Conservation (phyloP, 768 basidiomycete species). For the Cubamyces sp. region DNA sequence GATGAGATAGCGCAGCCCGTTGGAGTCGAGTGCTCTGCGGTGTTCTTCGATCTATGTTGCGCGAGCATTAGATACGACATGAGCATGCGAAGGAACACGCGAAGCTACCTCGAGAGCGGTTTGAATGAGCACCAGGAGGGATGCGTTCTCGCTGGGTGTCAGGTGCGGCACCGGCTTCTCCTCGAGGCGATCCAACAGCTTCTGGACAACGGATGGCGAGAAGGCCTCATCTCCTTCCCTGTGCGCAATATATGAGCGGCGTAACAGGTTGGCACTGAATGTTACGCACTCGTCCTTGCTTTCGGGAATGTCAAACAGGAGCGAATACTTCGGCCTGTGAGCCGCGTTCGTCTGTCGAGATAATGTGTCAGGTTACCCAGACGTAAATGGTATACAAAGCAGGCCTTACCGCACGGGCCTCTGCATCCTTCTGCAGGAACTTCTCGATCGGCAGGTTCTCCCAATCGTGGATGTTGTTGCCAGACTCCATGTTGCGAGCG, state of each 20-base stretch:
- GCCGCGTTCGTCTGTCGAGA: neutral
- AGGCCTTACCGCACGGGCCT: slow-evolving; percentile 20
- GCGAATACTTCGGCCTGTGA: slow-evolving; percentile 47
- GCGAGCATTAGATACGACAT: neutral
- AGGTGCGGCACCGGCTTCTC: slow-evolving; percentile 67
- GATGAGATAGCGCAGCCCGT: slow-evolving; percentile 91
- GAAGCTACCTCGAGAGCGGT: slow-evolving; percentile 79
- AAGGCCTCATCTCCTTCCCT: slow-evolving; percentile 62
- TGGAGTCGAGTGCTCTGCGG: slow-evolving; percentile 86
- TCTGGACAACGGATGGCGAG: slow-evolving; percentile 58
- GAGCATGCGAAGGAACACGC: too few species aligned
- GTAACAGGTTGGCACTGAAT: neutral
- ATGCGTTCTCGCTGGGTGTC: slow-evolving; percentile 78
- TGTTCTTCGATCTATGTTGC: slow-evolving; percentile 62
- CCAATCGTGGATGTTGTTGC: slow-evolving; percentile 41
- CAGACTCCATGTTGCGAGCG: slow-evolving; percentile 46
- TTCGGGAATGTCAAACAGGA: slow-evolving; percentile 55
- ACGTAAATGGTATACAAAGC: neutral
- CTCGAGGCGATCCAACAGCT: slow-evolving; percentile 69
- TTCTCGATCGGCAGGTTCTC: slow-evolving; percentile 59
- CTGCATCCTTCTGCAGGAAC: slow-evolving; percentile 46
- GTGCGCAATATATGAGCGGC: neutral
- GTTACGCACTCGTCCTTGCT: slow-evolving; percentile 47
- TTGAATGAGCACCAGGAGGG: slow-evolving; percentile 83
- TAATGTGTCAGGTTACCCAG: neutral